Percentiles rank a stretch among this genome's conserved stretches.
Evolutionary conservation across 2,329 filamentous ascomycete genomes (phyloP).

Genomic region (Lecanicillium sp.): DNA sequence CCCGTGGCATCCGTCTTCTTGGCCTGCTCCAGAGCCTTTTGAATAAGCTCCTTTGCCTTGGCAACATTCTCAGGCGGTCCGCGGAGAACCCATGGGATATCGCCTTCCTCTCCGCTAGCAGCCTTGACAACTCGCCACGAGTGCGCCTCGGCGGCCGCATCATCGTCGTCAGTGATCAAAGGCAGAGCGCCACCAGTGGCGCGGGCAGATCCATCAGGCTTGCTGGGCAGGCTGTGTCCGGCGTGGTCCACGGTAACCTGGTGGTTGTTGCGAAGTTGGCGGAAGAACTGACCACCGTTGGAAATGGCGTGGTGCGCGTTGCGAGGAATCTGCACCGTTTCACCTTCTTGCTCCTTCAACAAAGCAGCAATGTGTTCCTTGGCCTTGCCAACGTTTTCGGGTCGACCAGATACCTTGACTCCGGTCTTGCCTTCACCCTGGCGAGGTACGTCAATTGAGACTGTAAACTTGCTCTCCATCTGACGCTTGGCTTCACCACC

Average conservation of each 20-base stretch:
- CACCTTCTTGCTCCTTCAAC: constrained; percentile 79
- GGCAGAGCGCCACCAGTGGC: constrained; percentile 60
- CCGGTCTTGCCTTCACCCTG: constrained; percentile 78
- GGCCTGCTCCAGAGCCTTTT: constrained; percentile 64
- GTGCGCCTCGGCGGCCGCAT: constrained; percentile 56
- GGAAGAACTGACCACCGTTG: constrained; percentile 91
- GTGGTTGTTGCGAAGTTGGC: constrained; percentile 74
- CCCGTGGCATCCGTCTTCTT: constrained; percentile 65
- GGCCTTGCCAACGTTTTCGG: constrained; percentile 71
- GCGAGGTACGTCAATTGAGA: constrained; percentile 84
- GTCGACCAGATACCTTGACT: constrained; percentile 76
- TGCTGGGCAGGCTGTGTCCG: constrained; percentile 67
- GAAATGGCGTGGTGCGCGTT: constrained; percentile 76
- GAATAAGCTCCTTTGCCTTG: constrained; percentile 70
- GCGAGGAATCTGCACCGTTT: constrained; percentile 76
- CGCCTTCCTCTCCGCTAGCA: constrained; percentile 52
- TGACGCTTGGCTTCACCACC: constrained; percentile 80
- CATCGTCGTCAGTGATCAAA: constrained; percentile 84
- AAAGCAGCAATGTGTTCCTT: constrained; percentile 76
- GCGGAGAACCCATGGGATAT: constrained; percentile 84
- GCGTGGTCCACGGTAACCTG: constrained; percentile 89
- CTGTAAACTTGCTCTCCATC: constrained; percentile 77
- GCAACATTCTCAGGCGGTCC: constrained; percentile 70
- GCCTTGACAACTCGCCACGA: constrained; percentile 76
- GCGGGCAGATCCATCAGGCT: constrained; percentile 47